phyloP scores from a whole-genome alignment of 2,329 filamentous ascomycete genomes.

The Trichophyton equinum region DNA sequence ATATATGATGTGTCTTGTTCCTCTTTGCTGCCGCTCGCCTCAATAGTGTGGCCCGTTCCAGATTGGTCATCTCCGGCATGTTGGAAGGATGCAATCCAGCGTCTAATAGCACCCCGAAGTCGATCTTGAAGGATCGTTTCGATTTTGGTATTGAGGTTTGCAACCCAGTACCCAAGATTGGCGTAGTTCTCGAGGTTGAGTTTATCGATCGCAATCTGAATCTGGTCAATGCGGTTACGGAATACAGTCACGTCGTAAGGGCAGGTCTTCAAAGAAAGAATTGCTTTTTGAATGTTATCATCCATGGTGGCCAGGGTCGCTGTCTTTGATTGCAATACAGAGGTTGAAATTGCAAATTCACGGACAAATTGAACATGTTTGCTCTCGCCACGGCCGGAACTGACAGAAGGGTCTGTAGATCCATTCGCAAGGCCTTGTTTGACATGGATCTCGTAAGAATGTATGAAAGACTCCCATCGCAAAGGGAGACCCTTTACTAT shows the following conservation, averaged over 20 bases:
- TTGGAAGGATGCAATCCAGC: conserved; percentile 81
- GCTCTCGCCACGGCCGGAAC: conserved; percentile 56
- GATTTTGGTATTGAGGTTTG: conserved; percentile 72
- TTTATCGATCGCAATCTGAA: conserved; percentile 89
- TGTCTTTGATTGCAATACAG: conserved; percentile 78
- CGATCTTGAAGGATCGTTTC: conserved; percentile 68
- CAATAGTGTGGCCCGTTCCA: conserved; percentile 12
- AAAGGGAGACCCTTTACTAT: conserved; percentile 79
- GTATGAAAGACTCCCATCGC: conserved; percentile 95
- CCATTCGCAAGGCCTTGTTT: conserved; percentile 50
- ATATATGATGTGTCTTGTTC: conserved; percentile 23
- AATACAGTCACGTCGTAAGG: conserved; percentile 72
- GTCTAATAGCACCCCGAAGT: conserved; percentile 66
- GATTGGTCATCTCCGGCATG: conserved; percentile 33
- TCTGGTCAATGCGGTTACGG: conserved; percentile 63
- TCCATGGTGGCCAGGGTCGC: conserved; percentile 66
- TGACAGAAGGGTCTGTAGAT: conserved; percentile 45
- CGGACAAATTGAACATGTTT: conserved; percentile 95
- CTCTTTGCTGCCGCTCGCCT: conserved; percentile 15
- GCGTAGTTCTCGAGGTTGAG: conserved; percentile 93
- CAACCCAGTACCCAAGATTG: conserved; percentile 83
- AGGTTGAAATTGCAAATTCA: conserved; percentile 78
- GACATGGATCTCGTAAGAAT: conserved; percentile 84
- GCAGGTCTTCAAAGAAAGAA: conserved; percentile 73
- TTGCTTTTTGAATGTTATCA: conserved; percentile 64